Evolutionary conservation across 305 asterid genomes (phyloP).

Genomic region (Ilex paraguariensis): DNA sequence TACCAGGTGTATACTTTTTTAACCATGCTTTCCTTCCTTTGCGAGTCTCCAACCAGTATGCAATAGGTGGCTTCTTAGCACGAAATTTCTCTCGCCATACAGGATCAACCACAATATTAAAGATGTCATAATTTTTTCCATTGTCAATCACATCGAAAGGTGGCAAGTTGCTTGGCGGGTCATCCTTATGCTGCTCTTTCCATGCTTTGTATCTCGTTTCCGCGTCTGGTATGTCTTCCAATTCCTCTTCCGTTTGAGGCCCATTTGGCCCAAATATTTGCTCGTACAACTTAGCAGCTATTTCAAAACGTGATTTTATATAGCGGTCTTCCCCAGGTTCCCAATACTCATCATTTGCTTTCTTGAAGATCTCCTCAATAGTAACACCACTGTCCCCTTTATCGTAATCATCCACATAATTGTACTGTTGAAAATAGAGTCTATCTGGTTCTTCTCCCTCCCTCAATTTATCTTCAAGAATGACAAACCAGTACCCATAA

Average conservation of each 20-base stretch:
- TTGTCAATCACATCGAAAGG: constrained; percentile 82
- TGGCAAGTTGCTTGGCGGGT: constrained; percentile 87
- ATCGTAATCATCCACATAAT: constrained; percentile 76
- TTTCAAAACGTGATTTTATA: constrained; percentile 67
- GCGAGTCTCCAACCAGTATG: constrained; percentile 93
- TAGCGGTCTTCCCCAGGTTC: constrained; percentile 98
- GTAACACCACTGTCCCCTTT: constrained; percentile 88
- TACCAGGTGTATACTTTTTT: constrained; percentile 76
- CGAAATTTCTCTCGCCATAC: constrained; percentile 64
- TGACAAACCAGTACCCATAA: constrained; percentile 93
- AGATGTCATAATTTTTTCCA: constrained; percentile 53
- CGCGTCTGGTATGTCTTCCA: constrained; percentile 85
- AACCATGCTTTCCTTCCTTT: constrained; percentile 97
- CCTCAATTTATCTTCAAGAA: constrained; percentile 82
- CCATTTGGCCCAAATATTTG: constrained; percentile 98
- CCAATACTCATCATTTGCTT: constrained; percentile 91
- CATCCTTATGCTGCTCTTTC: constrained; percentile 93
- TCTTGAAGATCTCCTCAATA: constrained; percentile 66
- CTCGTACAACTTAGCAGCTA: constrained; percentile 79
- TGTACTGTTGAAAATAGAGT: constrained; percentile 88
- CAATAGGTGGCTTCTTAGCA: constrained; percentile 79
- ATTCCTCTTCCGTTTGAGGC: constrained; percentile 91
- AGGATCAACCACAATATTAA: constrained; percentile 59
- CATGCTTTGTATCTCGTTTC: constrained; percentile 79
- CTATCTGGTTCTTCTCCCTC: constrained; percentile 90